Evolutionary conservation across 1,284 basidiomycete species (phyloP), one percentile per base, ranked within the genome.

Genomic region (Malassezia arunalokei): DNA sequence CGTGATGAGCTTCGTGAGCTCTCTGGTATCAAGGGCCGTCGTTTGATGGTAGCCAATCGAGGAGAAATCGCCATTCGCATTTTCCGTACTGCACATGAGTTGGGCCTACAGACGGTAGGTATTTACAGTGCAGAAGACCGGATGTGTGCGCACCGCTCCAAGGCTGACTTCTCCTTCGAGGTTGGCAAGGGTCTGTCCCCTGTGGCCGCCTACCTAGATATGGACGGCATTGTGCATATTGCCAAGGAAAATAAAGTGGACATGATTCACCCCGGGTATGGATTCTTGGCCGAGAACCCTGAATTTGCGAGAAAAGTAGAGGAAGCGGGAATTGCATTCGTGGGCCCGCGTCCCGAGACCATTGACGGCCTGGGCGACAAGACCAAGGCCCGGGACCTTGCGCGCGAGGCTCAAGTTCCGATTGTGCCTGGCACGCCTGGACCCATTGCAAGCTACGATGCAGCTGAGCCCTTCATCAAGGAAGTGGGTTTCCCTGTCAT

Each of bases 281-380:
- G 92, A 56, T 99, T 99, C 82, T 79, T 99, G 29, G 87, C 90
- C 43, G 94, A 99, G 77, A 98, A 98, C 75, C 89, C 91, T 47
- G 80, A 79, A 62, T 99, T 99, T 70, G 94, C 94, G 27, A 82
- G 83, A 57, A 92, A 92, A 76, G 92, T 98, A 59, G 92, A 96
- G 76, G 85, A 86, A 71, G 94, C 94, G 42, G 94, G 94, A 42
- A 83, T 99, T 63, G 88, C 90, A 37, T 99, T 98, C 76, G 85
- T 99, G 64, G 94, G 94, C 27, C 94, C 94, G 40, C 79, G 86
- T 37, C 91, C 92, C 37, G 87, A 94, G 75, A 91, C 92, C 66
- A 98, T 99, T 65, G 94, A 98, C 78, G 83, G 85, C 43, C 82
- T 98, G 47, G 94, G 94, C 59, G 92, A 98, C 79, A 98, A 99